Conservation (phyloP, 306 rosid genomes). For the Malus fusca region DNA sequence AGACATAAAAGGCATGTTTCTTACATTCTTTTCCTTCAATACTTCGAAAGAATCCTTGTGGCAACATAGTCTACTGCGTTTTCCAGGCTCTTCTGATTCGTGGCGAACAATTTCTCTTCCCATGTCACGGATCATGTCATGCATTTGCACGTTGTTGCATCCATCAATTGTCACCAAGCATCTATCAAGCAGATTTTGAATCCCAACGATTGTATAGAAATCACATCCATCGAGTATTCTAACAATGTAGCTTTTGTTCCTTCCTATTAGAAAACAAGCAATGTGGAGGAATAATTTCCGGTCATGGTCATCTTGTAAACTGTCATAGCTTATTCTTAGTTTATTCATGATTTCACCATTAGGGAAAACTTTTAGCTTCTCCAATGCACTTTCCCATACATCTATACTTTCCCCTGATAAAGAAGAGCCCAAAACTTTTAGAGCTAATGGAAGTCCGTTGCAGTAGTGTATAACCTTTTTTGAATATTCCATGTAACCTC, state of each 20-base stretch:
- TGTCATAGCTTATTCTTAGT: background rate
- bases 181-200: background rate
- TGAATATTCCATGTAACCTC: background rate
- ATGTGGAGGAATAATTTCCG: background rate
- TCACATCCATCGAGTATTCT: background rate
- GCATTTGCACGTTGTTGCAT: fast-evolving
- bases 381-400: background rate
- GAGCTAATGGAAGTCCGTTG: background rate
- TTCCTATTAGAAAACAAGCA: background rate
- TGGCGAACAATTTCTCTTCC: background rate
- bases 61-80: background rate
- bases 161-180: background rate
- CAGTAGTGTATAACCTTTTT: fast-evolving
- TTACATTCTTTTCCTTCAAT: background rate
- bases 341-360: background rate
- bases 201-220: background rate
- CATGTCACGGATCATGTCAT: background rate
- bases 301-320: background rate
- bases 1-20: background rate
- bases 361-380: background rate
- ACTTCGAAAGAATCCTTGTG: background rate
- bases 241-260: background rate
- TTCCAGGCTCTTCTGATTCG: background rate
- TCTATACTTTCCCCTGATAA: fast-evolving
- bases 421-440: background rate